phyloP scores from a whole-genome alignment of 2,329 filamentous ascomycete species.

The Talaromyces sp. region DNA sequence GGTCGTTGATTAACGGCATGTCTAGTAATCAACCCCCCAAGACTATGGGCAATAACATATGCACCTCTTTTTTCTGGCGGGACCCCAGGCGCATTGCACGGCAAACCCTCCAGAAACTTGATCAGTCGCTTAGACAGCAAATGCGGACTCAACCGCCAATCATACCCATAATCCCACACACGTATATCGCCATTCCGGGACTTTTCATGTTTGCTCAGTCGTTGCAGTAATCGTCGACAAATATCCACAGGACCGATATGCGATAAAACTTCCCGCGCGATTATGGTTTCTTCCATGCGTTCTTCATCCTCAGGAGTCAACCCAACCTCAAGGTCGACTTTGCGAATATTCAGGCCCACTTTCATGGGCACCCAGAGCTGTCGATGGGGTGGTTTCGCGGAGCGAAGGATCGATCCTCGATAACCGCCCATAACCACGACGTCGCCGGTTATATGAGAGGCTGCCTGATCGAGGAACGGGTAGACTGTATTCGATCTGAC shows the following conservation, averaged over 20 bases:
- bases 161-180: slow-evolving; percentile 89
- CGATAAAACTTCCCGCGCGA: slow-evolving; percentile 83
- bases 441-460: slow-evolving; percentile 75
- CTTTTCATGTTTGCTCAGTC: slow-evolving; percentile 72
- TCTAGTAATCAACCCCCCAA: slow-evolving; percentile 83
- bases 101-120: slow-evolving; percentile 69
- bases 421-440: slow-evolving; percentile 88
- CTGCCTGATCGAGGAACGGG: slow-evolving; percentile 56
- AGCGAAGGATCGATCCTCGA: slow-evolving; percentile 82
- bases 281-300: slow-evolving; percentile 76
- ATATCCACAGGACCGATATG: slow-evolving; percentile 92
- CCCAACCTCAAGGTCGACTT: slow-evolving; percentile 86
- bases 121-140: slow-evolving; percentile 71
- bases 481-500: slow-evolving; percentile 29
- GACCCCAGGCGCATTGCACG: slow-evolving; percentile 65
- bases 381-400: slow-evolving; percentile 75
- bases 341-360: slow-evolving; percentile 84
- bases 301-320: slow-evolving; percentile 79
- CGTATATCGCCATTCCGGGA: slow-evolving; percentile 68
- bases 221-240: slow-evolving; percentile 75
- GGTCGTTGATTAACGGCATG: slow-evolving; percentile 84
- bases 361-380: slow-evolving; percentile 94
- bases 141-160: slow-evolving; percentile 85
- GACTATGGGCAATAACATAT: slow-evolving; percentile 76
- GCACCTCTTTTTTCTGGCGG: slow-evolving; percentile 63